phyloP scores from a whole-genome alignment of 345 rosid genomes.

The Hibiscus syriacus region DNA sequence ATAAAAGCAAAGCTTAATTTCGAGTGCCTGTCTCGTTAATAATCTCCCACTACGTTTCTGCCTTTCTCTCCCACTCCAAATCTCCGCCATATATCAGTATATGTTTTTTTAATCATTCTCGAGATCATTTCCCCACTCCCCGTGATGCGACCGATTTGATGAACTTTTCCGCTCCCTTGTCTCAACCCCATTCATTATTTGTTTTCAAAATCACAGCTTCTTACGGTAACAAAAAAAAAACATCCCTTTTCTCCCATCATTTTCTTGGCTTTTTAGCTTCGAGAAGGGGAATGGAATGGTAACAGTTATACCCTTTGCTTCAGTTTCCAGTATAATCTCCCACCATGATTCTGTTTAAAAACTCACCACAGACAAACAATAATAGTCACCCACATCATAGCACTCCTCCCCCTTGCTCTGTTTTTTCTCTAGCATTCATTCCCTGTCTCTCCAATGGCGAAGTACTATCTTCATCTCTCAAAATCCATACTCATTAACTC shows the following conservation, averaged over 20 bases:
- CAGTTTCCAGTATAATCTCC: not conserved
- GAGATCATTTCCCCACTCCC: not conserved
- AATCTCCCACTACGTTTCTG: not conserved
- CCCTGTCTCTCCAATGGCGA: slow-evolving; percentile 12
- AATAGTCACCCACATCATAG: not conserved
- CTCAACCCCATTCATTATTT: not conserved
- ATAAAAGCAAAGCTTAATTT: not conserved
- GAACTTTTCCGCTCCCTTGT: not conserved
- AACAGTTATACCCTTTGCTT: not conserved
- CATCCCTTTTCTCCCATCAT: not conserved
- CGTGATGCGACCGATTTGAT: not conserved
- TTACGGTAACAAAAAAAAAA: not conserved
- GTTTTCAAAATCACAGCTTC: not conserved
- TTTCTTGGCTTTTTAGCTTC: not conserved
- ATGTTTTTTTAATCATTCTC: too few relatives aligned
- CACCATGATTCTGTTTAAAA: slow-evolving; percentile 4
- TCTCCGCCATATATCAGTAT: not conserved
- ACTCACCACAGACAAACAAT: not conserved
- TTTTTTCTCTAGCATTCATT: slow-evolving; percentile 33
- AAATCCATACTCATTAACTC: not conserved
- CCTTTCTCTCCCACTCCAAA: not conserved
- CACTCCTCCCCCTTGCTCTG: not conserved
- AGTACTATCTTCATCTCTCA: not conserved
- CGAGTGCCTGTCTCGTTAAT: not conserved
- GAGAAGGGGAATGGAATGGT: not conserved